Base-by-base conservation (phyloP, 2,329 filamentous ascomycete species). In the Niveomyces coronatus region DNA sequence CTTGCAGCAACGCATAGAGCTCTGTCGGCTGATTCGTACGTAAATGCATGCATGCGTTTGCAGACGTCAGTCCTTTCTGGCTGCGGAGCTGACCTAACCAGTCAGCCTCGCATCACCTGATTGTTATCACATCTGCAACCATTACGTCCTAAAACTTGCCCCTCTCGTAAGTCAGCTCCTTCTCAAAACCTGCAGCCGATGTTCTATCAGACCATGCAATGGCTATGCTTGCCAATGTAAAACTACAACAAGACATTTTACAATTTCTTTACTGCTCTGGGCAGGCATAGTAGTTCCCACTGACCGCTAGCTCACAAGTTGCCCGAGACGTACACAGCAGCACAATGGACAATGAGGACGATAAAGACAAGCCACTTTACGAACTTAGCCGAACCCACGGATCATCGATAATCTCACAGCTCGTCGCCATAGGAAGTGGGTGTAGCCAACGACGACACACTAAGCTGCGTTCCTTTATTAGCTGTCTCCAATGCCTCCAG, bases 361-460 rank as follows among this genome's bases (percentile, higher is more conserved):
- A 46, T 35, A 46, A 46, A 31, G 30, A 41, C 31, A 18, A 10
- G 17, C 33, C 42, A 23, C 35, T 43, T 20, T 24, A 17, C 16
- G 19, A 46, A 36, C 40, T 46, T 19, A 43, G 40, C 35, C 17
- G 27, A 22, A 19, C 17, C 35, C 34, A 44, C 19, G 4, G 33
- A 39, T 18, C 31, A 36, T 37, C 42, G 16, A 44, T 46, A 24
- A 31, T 44, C 19, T 41, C 42, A 28, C 44, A 46, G 35, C 42
- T 46, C 38, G 42, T 46, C 37, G 32, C 44, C 18, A 41, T 46
- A 38, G 42, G 27, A 15, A 43, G 29, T 14, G 31, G 43, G 31
- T 17, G 28, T 19, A 46, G 44, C 24, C 40, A 44, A 43, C 40
- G 39, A 39, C 20, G 39, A 8, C 42, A 43, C 28, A 13, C 10